phyloP scores from a whole-genome alignment of 352 stramenopile genomes.

The Globisporangium echinulatum region DNA sequence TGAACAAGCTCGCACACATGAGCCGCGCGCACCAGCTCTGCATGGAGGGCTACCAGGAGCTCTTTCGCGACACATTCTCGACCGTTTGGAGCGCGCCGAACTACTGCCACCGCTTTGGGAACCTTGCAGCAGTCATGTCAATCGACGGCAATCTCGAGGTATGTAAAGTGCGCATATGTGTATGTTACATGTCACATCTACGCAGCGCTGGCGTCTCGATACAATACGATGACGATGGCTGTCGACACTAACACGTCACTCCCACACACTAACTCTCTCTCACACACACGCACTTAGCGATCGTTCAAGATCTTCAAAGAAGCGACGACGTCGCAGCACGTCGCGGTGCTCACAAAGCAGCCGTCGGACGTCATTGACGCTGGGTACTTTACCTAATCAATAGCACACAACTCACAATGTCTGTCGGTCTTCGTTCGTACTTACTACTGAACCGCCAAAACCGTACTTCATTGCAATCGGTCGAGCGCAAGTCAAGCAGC shows the following conservation, averaged over 20 bases:
- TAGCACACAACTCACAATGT: no score
- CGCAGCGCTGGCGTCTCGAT: no score
- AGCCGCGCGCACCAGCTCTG: slow-evolving; percentile 79
- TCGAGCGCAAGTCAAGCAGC: no score
- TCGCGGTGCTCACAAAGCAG: slow-evolving; percentile 67
- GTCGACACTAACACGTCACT: neutral
- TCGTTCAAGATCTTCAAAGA: slow-evolving; percentile 87
- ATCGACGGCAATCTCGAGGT: slow-evolving; percentile 60
- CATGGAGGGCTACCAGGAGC: slow-evolving; percentile 79
- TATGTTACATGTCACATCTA: neutral
- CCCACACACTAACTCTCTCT: neutral
- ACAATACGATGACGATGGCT: neutral
- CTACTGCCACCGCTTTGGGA: slow-evolving; percentile 85
- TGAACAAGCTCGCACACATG: slow-evolving; percentile 78
- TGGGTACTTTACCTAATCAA: slow-evolving; percentile 78
- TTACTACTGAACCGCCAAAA: no score
- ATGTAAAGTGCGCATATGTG: neutral
- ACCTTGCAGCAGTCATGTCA: slow-evolving; percentile 64
- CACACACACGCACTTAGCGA: slow-evolving; percentile 21
- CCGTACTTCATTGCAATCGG: no score
- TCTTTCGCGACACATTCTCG: slow-evolving; percentile 70
- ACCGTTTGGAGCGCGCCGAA: slow-evolving; percentile 85
- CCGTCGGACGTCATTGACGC: slow-evolving; percentile 77
- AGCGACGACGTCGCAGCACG: slow-evolving; percentile 58
- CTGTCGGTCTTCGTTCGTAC: no score